Percentiles rank a stretch among this genome's conserved stretches.
Conservation (phyloP, 768 basidiomycete genomes). For the Tylopilus sp. region DNA sequence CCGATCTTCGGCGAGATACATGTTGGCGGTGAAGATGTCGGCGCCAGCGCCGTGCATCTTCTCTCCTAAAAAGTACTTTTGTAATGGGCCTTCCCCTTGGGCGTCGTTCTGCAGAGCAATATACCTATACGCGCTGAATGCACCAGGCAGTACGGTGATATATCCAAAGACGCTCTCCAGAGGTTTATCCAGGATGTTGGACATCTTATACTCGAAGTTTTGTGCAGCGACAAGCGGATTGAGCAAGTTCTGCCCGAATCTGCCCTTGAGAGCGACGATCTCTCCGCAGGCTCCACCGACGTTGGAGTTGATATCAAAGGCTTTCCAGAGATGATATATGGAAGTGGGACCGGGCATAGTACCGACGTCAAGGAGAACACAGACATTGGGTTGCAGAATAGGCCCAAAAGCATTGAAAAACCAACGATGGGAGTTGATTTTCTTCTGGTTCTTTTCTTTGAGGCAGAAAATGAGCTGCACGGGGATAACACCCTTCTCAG, state of each 20-base stretch:
- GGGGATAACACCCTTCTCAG: slow-evolving; percentile 78
- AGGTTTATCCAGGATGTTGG: slow-evolving; percentile 90
- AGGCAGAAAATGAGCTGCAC: slow-evolving; percentile 92
- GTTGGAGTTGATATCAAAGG: slow-evolving; percentile 88
- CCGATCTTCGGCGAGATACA: slow-evolving; percentile 93
- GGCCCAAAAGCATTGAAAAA: slow-evolving; percentile 91
- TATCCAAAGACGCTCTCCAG: slow-evolving; percentile 89
- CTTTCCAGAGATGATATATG: slow-evolving; percentile 94
- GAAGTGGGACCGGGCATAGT: slow-evolving; percentile 83
- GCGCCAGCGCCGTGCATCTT: slow-evolving; percentile 86
- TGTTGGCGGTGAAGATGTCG: slow-evolving; percentile 93
- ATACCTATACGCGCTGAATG: slow-evolving; percentile 89
- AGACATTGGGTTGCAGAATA: slow-evolving; percentile 86
- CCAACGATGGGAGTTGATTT: slow-evolving; percentile 94
- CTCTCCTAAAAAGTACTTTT: slow-evolving; percentile 97
- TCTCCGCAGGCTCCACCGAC: slow-evolving; percentile 96
- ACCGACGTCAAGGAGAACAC: slow-evolving; percentile 86
- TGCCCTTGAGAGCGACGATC: slow-evolving; percentile 89
- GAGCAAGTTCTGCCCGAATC: slow-evolving; percentile 70
- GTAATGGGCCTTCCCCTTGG: slow-evolving; percentile 80
- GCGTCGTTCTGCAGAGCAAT: slow-evolving; percentile 88
- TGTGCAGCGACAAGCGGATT: slow-evolving; percentile 90
- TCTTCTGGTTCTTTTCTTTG: slow-evolving; percentile 92
- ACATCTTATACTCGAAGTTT: slow-evolving; percentile 95
- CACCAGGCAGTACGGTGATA: slow-evolving; percentile 90